Percentiles rank a stretch among this genome's conserved stretches.
Conservation (phyloP, 2,329 filamentous ascomycete species). For the Bipolaris sorokiniana region DNA sequence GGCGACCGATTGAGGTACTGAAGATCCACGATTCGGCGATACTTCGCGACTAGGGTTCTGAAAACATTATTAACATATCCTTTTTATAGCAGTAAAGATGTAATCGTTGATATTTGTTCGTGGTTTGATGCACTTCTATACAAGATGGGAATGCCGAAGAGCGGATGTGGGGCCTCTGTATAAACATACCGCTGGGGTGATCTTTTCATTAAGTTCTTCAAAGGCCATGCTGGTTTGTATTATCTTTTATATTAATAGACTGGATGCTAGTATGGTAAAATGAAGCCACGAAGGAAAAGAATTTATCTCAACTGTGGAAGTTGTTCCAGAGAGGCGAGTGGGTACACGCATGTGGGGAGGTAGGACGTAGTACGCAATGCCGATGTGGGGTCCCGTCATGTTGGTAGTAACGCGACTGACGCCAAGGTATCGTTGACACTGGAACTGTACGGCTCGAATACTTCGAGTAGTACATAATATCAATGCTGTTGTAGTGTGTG, state of each 20-base stretch:
- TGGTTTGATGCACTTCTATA: background rate
- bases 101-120: background rate
- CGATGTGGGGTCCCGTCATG: constrained; percentile 38
- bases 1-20: constrained; percentile 48
- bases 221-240: constrained; percentile 32
- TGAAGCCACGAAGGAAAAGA: background rate
- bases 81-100: background rate
- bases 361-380: constrained; percentile 1
- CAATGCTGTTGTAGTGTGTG: too few relatives aligned
- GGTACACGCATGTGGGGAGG: constrained; percentile 32
- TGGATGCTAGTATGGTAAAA: background rate
- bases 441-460: background rate
- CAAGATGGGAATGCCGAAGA: background rate
- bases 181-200: constrained; percentile 39
- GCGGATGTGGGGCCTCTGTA: constrained; percentile 23
- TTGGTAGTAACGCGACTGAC: constrained; percentile 3
- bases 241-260: too few relatives aligned
- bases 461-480: background rate
- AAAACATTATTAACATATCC: background rate
- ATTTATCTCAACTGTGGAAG: background rate
- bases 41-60: constrained; percentile 42
- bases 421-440: background rate
- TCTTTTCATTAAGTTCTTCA: constrained; percentile 39
- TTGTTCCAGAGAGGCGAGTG: constrained; percentile 4
- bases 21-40: constrained; percentile 51